Conservation (phyloP, 495 filamentous ascomycete genomes). For the Neurospora sp. region DNA sequence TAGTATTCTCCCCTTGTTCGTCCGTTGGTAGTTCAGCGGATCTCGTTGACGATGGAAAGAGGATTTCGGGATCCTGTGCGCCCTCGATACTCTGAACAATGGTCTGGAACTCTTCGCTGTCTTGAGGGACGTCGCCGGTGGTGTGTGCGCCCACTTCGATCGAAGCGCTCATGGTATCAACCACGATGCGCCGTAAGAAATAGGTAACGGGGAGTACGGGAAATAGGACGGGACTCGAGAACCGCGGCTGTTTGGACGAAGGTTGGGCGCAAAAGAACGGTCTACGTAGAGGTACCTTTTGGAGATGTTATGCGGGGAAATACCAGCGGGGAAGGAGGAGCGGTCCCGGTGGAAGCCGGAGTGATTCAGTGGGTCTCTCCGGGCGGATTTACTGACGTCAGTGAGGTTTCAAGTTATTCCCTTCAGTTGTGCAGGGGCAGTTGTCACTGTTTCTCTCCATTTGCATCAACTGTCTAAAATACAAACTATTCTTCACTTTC, state of each 20-base stretch:
- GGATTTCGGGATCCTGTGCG: background rate
- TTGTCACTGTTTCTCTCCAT: background rate
- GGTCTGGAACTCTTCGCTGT: conserved; percentile 2
- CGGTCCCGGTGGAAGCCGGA: background rate
- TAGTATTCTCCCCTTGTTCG: background rate
- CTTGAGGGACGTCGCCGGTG: background rate
- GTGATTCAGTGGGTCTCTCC: background rate
- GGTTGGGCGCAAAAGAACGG: background rate
- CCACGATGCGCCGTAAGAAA: background rate
- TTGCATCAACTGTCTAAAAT: background rate
- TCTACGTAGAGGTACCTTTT: background rate
- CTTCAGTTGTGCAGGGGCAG: background rate
- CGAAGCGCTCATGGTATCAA: conserved; percentile 6
- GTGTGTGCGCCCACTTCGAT: conserved; percentile 2
- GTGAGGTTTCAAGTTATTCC: background rate
- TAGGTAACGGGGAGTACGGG: background rate
- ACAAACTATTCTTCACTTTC: background rate
- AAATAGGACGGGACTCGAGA: background rate
- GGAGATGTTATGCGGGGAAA: background rate
- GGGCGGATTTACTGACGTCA: background rate
- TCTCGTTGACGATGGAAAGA: background rate
- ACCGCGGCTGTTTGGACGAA: background rate
- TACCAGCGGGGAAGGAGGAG: background rate
- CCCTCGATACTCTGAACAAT: background rate
- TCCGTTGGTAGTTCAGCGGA: background rate